Percentiles rank a stretch among this genome's conserved stretches.
Evolutionary conservation across 768 basidiomycete genomes (phyloP).

Genomic region (Macrolepiota albuminosa): DNA sequence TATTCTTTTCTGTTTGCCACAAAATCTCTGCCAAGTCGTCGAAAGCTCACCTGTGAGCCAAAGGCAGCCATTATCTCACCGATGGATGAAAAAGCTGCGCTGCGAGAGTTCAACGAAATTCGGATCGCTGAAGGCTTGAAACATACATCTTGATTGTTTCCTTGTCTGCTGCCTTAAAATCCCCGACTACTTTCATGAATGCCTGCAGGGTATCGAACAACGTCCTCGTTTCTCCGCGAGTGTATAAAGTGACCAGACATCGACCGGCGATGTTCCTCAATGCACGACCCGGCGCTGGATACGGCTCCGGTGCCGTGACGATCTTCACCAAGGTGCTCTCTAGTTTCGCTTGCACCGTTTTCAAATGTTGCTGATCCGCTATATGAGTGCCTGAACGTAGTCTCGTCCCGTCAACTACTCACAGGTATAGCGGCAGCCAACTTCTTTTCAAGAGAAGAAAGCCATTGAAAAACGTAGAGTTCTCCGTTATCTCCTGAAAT

Average conservation of each 20-base stretch:
- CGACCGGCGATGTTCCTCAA: conserved; percentile 73
- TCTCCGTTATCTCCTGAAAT: conserved; percentile 73
- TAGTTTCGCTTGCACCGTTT: conserved; percentile 54
- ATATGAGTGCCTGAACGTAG: conserved; percentile 9
- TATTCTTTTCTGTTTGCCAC: conserved; percentile 23
- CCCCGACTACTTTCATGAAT: conserved; percentile 70
- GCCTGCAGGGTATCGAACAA: conserved; percentile 84
- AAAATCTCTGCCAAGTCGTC: neutral
- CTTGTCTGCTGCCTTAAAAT: conserved; percentile 61
- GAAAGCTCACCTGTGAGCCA: conserved; percentile 69
- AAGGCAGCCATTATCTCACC: conserved; percentile 85
- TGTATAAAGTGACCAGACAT: conserved; percentile 72
- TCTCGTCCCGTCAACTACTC: conserved; percentile 21
- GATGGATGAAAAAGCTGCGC: conserved; percentile 81
- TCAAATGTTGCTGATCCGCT: conserved; percentile 55
- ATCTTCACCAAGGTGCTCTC: conserved; percentile 66
- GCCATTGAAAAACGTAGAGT: conserved; percentile 82
- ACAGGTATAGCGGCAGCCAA: conserved; percentile 49
- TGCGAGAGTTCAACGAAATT: conserved; percentile 23
- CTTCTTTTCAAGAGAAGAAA: conserved; percentile 59
- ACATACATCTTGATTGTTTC: conserved; percentile 66
- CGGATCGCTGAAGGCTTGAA: neutral
- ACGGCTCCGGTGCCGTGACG: conserved; percentile 55
- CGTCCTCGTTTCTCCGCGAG: conserved; percentile 74
- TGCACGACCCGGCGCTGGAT: conserved; percentile 85